Evolutionary conservation across 805 yeast species (phyloP), one percentile per base, ranked within the genome.

Genomic region (Candida dajiaensis): DNA sequence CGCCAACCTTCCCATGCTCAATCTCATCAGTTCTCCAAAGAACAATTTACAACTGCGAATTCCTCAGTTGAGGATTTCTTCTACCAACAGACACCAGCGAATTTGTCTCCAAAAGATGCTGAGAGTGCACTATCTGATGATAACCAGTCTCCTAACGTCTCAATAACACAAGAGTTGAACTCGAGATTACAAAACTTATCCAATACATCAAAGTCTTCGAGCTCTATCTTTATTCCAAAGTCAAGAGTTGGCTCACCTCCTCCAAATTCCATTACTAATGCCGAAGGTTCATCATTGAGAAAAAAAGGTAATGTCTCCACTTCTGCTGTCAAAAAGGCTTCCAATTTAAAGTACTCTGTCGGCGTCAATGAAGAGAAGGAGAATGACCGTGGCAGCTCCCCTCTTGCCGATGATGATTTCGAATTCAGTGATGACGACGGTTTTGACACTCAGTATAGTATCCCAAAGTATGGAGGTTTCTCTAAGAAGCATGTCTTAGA

Each of bases 381-480:
- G 10, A 49, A 50, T 13, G 56, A 52, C 29, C 42, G 49, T 2
- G 45, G 33, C 12, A 31, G 40, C 11, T 50, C 42, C 37, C 49
- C 45, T 11, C 12, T 20, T 50, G 48, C 19, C 37, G 43, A 31
- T 19, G 42, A 35, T 50, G 41, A 41, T 4, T 18, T 52, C 43
- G 33, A 46, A 42, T 39, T 48, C 36, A 44, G 47, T 48, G 51
- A 61, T 31, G 50, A 47, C 39, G 52, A 61, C 23, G 65, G 57
- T 25, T 58, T 60, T 52, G 58, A 59, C 18, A 54, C 59, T 25
- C 28, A 31, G 40, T 38, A 44, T 18, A 57, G 59, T 40, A 66
- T 70, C 6, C 74, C 72, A 41, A 53, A 78, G 68, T 85, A 76
- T 64, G 92, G 94, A 7, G 95, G 95, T 1, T 83, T 78, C 55